These are phyloP conservation scores for Casuarina cunninghamiana DNA, from an alignment of 306 rosid genomes.

Conservation along the genomic window DNA sequence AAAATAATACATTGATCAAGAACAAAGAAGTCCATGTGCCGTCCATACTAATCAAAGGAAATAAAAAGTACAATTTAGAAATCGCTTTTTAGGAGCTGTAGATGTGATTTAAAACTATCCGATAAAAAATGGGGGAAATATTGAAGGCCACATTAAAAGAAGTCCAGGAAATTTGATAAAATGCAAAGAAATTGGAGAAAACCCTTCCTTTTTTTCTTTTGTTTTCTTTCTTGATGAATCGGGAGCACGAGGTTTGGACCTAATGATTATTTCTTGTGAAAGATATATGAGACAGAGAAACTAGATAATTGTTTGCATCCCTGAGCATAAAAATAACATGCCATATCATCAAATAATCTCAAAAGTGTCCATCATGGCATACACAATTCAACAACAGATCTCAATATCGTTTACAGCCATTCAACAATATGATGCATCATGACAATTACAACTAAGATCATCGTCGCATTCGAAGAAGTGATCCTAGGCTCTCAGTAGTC, in stretches of 20 bases:
- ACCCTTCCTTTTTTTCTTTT: not conserved
- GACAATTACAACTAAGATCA: too few relatives aligned
- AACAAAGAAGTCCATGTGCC: not conserved
- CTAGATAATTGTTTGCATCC: not conserved
- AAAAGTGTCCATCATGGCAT: too few relatives aligned
- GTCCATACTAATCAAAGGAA: conserved; percentile 7
- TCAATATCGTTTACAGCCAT: too few relatives aligned
- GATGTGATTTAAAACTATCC: not conserved
- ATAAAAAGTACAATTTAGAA: not conserved
- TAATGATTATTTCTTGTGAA: not conserved
- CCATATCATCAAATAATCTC: not conserved
- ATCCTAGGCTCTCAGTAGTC: too few relatives aligned
- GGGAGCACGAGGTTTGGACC: not conserved
- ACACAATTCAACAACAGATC: too few relatives aligned
- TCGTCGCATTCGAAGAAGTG: too few relatives aligned
- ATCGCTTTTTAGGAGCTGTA: not conserved
- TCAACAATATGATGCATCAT: too few relatives aligned
- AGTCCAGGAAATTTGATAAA: not conserved
- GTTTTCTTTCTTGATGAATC: not conserved
- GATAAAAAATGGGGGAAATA: not conserved
- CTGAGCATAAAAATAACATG: not conserved
- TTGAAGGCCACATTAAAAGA: not conserved
- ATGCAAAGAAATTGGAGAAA: not conserved
- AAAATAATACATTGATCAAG: not conserved
- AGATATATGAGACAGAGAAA: not conserved